Conservation (phyloP, 306 rosid genomes). For the Rosa rugosa region DNA sequence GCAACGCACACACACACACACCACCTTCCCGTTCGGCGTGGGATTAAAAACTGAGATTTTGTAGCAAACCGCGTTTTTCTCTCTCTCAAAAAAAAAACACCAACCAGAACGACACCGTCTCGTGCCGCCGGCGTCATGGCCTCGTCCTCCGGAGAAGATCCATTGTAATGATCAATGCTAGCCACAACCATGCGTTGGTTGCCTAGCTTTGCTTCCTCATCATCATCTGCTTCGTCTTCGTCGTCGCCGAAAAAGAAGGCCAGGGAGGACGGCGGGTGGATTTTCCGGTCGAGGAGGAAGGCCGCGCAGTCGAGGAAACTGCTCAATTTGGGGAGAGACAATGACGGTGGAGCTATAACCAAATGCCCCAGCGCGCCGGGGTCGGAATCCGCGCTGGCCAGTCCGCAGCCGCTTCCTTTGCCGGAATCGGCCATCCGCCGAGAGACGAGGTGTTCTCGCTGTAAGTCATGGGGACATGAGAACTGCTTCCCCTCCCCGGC, state of each 20-base stretch:
- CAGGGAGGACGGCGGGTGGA: constrained; percentile 32
- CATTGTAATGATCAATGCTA: neutral
- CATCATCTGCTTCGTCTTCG: constrained; percentile 36
- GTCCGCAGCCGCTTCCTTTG: constrained; percentile 81
- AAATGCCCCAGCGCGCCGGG: constrained; percentile 17
- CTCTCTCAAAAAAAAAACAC: neutral
- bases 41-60: neutral
- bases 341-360: constrained; percentile 7
- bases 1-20: neutral
- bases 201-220: constrained; percentile 44
- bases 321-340: constrained; percentile 4
- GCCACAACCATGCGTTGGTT: constrained; percentile 73
- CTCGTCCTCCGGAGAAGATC: neutral
- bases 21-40: neutral
- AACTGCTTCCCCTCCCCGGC: neutral
- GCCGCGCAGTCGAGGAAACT: constrained; percentile 39
- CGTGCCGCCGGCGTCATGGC: neutral
- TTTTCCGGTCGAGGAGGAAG: constrained; percentile 43
- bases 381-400: constrained; percentile 19
- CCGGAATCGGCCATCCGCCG: constrained; percentile 52
- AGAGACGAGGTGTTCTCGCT: constrained; percentile 12
- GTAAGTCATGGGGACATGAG: neutral
- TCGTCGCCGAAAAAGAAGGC: constrained; percentile 29
- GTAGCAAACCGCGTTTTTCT: constrained; percentile 1
- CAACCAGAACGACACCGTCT: constrained; percentile 3